phyloP scores from a whole-genome alignment of 2,329 filamentous ascomycete species.

The Pseudogymnoascus sp. region DNA sequence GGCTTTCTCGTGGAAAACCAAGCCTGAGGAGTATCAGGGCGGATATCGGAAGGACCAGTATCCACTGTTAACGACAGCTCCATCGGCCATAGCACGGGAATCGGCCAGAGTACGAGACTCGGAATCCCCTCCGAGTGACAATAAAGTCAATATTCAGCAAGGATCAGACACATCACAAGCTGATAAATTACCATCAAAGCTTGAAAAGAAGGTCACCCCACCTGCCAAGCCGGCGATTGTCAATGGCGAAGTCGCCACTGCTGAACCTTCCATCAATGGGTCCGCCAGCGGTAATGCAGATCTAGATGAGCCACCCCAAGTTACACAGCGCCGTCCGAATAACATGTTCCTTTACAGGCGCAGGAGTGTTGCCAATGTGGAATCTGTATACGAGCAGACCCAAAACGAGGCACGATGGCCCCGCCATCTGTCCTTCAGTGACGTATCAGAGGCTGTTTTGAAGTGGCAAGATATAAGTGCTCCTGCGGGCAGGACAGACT shows the following conservation, averaged over 20 bases:
- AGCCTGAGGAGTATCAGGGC: slow-evolving; percentile 51
- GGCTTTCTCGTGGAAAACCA: slow-evolving; percentile 59
- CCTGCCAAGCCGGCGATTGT: not conserved
- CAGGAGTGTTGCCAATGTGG: not conserved
- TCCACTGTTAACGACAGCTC: not conserved
- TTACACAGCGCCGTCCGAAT: slow-evolving; percentile 36
- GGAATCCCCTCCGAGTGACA: slow-evolving; percentile 13
- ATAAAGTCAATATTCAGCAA: slow-evolving; percentile 12
- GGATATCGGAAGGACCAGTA: slow-evolving; percentile 23
- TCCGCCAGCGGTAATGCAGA: slow-evolving; percentile 56
- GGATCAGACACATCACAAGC: slow-evolving; percentile 10
- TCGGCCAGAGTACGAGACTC: slow-evolving; percentile 11
- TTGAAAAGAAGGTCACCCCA: slow-evolving; percentile 1
- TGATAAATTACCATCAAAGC: not conserved
- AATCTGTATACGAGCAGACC: slow-evolving; percentile 16
- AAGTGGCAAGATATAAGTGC: slow-evolving; percentile 54
- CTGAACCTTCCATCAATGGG: slow-evolving; percentile 49
- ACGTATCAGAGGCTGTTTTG: slow-evolving; percentile 68
- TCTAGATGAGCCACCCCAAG: slow-evolving; percentile 47
- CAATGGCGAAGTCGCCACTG: slow-evolving; percentile 31
- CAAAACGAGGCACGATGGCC: slow-evolving; percentile 59
- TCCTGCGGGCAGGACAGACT: slow-evolving; percentile 32
- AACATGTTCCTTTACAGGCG: not conserved
- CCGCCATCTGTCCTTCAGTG: slow-evolving; percentile 67
- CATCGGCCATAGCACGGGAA: not conserved